Percentiles rank a stretch among this genome's conserved stretches.
Evolutionary conservation across 2,329 filamentous ascomycete genomes (phyloP).

Genomic region (Berkeleyomyces rouxiae): DNA sequence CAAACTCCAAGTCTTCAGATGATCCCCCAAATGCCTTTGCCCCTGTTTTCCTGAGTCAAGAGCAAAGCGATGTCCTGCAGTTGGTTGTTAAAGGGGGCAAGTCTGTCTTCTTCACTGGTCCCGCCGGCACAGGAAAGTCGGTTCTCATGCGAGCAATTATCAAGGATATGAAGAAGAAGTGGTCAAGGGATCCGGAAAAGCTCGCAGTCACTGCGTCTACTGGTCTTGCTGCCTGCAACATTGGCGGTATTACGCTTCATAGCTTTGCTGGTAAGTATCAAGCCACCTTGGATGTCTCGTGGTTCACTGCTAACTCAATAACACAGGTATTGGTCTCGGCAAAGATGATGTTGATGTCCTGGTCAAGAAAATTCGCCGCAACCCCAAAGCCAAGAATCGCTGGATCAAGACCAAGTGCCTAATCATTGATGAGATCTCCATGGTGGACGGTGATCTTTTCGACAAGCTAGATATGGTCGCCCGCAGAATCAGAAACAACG

Average conservation of each 20-base stretch:
- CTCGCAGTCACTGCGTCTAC: constrained; percentile 92
- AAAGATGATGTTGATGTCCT: constrained; percentile 71
- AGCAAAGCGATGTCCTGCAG: constrained; percentile 70
- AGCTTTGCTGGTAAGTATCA: constrained; percentile 60
- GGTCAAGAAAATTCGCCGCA: constrained; percentile 79
- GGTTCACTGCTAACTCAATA: not conserved
- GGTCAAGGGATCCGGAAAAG: constrained; percentile 58
- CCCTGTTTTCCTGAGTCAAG: constrained; percentile 59
- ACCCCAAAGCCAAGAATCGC: constrained; percentile 70
- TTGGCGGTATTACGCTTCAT: constrained; percentile 87
- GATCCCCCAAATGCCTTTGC: constrained; percentile 26
- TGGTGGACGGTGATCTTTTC: constrained; percentile 94
- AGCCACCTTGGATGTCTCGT: not conserved
- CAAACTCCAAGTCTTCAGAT: not conserved
- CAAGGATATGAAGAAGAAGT: constrained; percentile 58
- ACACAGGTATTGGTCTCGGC: constrained; percentile 59
- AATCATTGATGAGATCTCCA: constrained; percentile 89
- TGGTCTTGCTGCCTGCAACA: constrained; percentile 88
- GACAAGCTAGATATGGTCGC: constrained; percentile 90
- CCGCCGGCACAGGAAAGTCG: constrained; percentile 92
- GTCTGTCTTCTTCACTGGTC: constrained; percentile 96
- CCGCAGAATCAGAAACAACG: constrained; percentile 72
- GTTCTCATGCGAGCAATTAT: constrained; percentile 91
- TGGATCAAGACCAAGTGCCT: constrained; percentile 82
- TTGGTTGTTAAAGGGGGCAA: constrained; percentile 64